Evolutionary conservation across 352 stramenopile genomes (phyloP), one percentile per base, ranked within the genome.

Genomic region (Pythium oligandrum): DNA sequence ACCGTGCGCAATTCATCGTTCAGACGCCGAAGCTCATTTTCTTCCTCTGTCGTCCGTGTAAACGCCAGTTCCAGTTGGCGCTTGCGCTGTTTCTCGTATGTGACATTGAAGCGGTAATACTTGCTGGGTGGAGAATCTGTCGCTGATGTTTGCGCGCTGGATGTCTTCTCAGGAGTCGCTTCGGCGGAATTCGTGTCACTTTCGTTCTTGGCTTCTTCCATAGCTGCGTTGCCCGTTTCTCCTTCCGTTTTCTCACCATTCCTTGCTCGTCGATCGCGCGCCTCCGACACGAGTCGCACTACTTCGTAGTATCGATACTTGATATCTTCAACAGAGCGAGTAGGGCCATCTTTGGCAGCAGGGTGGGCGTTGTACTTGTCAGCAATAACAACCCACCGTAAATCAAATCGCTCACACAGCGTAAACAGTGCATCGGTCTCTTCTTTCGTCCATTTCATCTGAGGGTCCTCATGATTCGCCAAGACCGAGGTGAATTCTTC

Each of bases 241-340:
- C 17, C 17, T 26, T 0, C 17, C 17, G 17, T 26, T 26, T 26
- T 26, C 17, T 26, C 17, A 26, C 17, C 17, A 26, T 26, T 26
- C 17, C 17, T 26, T 26, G 17, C 17, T 26, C 17, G 12, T 26
- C 63, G 64, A 34, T 79, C 70, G 33, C 67, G 55, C 37, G 71
- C 66, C 44, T 83, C 76, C 32, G 57, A 57, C 2, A 88, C 39
- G 12, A 84, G 48, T 44, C 71, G 61, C 11, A 69, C 70, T 40
- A 71, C 64, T 48, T 89, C 75, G 47, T 90, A 86, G 51, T 87
- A 87, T 10, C 78, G 67, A 48, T 86, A 86, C 55, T 87, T 90
- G 34, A 87, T 76, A 49, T 87, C 78, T 48, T 90, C 76, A 12
- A 88, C 55, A 6, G 74, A 82, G 35, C 75, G 59, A 7, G 46